Evolutionary conservation across 371 early-diverging fungal species (phyloP), one percentile per base, ranked within the genome.

Genomic region (Mortierella sp.): DNA sequence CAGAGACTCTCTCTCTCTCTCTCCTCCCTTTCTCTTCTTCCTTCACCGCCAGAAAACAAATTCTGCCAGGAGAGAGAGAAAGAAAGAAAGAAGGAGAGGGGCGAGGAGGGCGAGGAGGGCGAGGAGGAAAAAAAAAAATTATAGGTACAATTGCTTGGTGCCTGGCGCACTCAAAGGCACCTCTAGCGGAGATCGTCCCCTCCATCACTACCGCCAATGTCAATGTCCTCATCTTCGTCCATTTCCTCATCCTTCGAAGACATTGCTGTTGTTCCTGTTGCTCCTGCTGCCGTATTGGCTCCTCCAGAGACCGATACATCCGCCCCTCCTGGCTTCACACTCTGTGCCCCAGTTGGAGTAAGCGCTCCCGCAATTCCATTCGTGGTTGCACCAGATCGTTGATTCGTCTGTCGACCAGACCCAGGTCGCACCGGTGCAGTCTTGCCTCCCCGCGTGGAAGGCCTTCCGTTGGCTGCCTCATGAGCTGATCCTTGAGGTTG

Each of bases 151-250:
- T 21, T 21, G 19, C 53, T 7, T 21, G 7, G 19, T 11, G 18
- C 21, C 53, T 11, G 7, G 9, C 18, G 7, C 21, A 21, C 7
- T 52, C 9, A 46, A 16, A 16, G 16, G 16, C 46, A 16, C 26
- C 43, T 21, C 59, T 70, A 75, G 19, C 75, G 75, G 52, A 75
- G 58, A 28, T 76, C 89, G 68, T 89, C 89, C 63, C 86, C 89
- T 43, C 84, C 84, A 68, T 89, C 89, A 59, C 87, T 87, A 15
- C 89, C 89, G 68, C 89, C 89, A 70, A 89, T 87, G 62, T 87
- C 88, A 76, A 89, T 87, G 53, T 89, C 89, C 68, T 89, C 89
- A 60, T 89, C 89, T 44, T 87, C 88, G 23, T 89, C 88, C 21
- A 85, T 82, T n/a, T 86, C 87, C 7, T 66, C 62, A 44, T 67